These are phyloP conservation scores for Melastoma candidum DNA, from an alignment of 441 rosid genomes.

Conservation along the genomic window DNA sequence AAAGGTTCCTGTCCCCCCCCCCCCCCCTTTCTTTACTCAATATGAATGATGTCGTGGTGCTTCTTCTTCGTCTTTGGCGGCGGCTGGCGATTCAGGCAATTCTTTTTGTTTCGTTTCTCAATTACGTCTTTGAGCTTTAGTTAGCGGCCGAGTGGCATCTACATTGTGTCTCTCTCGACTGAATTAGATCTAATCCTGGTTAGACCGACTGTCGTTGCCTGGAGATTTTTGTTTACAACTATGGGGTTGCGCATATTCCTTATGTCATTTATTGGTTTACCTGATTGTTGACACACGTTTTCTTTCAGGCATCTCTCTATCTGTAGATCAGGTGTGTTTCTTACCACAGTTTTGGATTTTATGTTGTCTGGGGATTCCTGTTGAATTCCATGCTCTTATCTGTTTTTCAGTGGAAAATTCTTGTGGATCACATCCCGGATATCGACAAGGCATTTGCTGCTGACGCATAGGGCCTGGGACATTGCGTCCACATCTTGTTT, in stretches of 20 bases:
- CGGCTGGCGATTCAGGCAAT: too few relatives aligned
- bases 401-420: constrained; percentile 60
- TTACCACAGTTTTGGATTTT: neutral
- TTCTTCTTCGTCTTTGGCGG: too few relatives aligned
- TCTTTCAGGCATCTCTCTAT: constrained; percentile 11
- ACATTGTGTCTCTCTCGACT: too few relatives aligned
- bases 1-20: constrained; percentile 35
- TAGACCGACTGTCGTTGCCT: too few relatives aligned
- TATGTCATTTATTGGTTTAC: too few relatives aligned
- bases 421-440: constrained; percentile 48
- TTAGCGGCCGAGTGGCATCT: too few relatives aligned
- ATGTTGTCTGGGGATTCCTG: neutral
- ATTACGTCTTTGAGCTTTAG: too few relatives aligned
- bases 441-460: constrained; percentile 69
- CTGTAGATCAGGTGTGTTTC: constrained; percentile 11
- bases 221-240: too few relatives aligned
- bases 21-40: neutral
- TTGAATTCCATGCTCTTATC: neutral
- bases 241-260: too few relatives aligned
- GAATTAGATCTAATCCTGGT: too few relatives aligned
- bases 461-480: constrained; percentile 24
- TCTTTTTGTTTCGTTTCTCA: too few relatives aligned
- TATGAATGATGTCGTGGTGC: too few relatives aligned
- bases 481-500: neutral
- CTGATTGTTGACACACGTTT: neutral